Evolutionary conservation across 192 early-diverging fungal genomes (phyloP).

Genomic region (Glomus cerebriforme): DNA sequence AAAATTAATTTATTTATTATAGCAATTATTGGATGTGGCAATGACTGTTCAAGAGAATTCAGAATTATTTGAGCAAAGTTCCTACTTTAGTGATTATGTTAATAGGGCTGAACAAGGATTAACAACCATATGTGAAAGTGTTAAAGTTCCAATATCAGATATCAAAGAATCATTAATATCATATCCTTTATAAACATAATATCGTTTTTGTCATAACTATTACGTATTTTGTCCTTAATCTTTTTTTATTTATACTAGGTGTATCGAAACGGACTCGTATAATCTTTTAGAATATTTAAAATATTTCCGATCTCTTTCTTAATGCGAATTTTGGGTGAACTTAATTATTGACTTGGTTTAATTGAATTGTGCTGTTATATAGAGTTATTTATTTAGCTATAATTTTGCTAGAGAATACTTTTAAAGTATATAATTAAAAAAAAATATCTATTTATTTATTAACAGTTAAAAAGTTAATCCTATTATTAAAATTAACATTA

Average conservation of each 20-base stretch:
- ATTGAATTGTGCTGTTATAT: too few relatives aligned
- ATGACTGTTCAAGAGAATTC: conserved; percentile 50
- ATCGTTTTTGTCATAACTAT: background rate
- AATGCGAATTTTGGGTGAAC: background rate
- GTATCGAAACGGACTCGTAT: conserved; percentile 23
- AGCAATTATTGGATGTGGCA: conserved; percentile 49
- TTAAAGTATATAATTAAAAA: too few relatives aligned
- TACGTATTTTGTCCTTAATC: background rate
- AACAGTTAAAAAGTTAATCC: too few relatives aligned
- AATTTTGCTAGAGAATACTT: too few relatives aligned
- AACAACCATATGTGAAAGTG: conserved; percentile 46
- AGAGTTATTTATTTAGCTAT: too few relatives aligned
- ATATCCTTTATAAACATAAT: conserved; percentile 34
- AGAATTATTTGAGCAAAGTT: conserved; percentile 48
- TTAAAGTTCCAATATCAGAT: conserved; percentile 53
- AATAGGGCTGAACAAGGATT: conserved; percentile 49
- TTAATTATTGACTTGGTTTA: too few relatives aligned
- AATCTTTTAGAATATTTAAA: conserved; percentile 6
- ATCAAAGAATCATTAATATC: conserved; percentile 52
- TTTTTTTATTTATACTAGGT: conserved; percentile 27
- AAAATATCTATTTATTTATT: too few relatives aligned
- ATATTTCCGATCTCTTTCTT: background rate
- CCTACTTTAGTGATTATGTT: conserved; percentile 53
- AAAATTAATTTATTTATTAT: background rate
- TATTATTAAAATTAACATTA: too few relatives aligned